These are phyloP conservation scores for Xanthoconium purpureum DNA, from an alignment of 768 basidiomycete species.

Conservation along the genomic window DNA sequence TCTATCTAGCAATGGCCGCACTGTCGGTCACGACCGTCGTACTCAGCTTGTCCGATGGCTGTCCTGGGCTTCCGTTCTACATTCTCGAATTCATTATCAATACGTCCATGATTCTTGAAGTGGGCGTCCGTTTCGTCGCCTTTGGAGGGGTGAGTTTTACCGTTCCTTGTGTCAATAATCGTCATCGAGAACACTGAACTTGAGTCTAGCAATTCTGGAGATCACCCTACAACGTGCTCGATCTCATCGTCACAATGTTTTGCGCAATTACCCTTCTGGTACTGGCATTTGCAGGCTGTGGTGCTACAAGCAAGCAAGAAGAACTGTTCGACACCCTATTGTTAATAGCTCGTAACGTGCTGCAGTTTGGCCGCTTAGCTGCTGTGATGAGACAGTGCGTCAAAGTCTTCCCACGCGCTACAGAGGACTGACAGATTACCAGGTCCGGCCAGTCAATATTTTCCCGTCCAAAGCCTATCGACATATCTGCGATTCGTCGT, in stretches of 20 bases:
- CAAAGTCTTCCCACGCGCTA: conserved; percentile 4
- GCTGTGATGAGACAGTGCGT: conserved; percentile 91
- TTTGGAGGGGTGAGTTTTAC: conserved; percentile 75
- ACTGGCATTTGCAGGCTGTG: conserved; percentile 84
- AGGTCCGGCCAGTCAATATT: conserved; percentile 91
- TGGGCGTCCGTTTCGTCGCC: conserved; percentile 86
- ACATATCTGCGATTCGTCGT: conserved; percentile 67
- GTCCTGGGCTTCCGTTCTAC: conserved; percentile 86
- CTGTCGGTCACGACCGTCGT: conserved; percentile 84
- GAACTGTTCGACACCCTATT: conserved; percentile 91
- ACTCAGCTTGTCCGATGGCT: conserved; percentile 77
- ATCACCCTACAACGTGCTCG: conserved; percentile 88
- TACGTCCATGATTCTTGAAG: conserved; percentile 90
- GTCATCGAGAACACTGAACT: conserved; percentile 2
- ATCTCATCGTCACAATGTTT: conserved; percentile 83
- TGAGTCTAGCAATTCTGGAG: conserved; percentile 86
- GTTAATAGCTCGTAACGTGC: conserved; percentile 86
- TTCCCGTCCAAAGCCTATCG: conserved; percentile 81
- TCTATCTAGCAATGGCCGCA: conserved; percentile 87
- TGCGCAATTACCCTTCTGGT: conserved; percentile 88
- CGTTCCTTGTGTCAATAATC: not conserved
- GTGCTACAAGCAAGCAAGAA: conserved; percentile 82
- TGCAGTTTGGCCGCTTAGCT: conserved; percentile 90
- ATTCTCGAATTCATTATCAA: conserved; percentile 88
- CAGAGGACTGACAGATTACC: conserved; percentile 7